Evolutionary conservation across 805 yeast genomes (phyloP), one percentile per base, ranked within the genome.

Genomic region (Schwanniomyces yamadae): DNA sequence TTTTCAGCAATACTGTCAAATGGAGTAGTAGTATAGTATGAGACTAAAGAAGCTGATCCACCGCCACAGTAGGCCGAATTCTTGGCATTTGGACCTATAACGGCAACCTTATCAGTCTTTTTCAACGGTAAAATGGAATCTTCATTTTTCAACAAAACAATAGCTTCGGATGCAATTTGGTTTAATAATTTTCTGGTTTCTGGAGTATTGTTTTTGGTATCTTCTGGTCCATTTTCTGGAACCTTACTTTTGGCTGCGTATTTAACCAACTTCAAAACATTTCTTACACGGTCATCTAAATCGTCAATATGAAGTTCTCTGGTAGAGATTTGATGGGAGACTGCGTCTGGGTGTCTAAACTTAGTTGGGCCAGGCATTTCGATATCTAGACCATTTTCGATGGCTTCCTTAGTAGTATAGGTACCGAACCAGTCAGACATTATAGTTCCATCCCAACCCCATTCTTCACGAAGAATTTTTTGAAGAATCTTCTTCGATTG

Each of bases 401-500:
- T 45, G 5, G 61, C 49, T 3, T 43, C 44, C 27, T 57, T 58
- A 17, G 54, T 19, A 6, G 64, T 54, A 41, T 57, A 59, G 9
- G 50, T 39, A 4, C 66, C 66, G 34, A 34, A 55, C 66, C 66
- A 60, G 42, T 60, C 64, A 12, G 61, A 55, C 63, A 60, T 60
- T 6, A 55, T 45, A 19, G 54, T 40, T n/a, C 66, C 66, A 31
- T 50, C 50, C 59, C 60, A 60, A 14, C 46, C 49, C 63, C 63
- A 60, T 45, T 60, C 66, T 8, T 48, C 37, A 24, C 57, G 40
- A 23, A 60, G 46, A 17, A 55, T 48, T 24, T 51, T 58, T 11
- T 45, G 35, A 33, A 59, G 42, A n/a, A 57, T 28, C 23, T 34
- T 43, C 19, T 48, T 44, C 31, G 45, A 46, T 36, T 59, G 64